Evolutionary conservation across 2,329 filamentous ascomycete genomes (phyloP).

Genomic region (Trichoderma sp.): DNA sequence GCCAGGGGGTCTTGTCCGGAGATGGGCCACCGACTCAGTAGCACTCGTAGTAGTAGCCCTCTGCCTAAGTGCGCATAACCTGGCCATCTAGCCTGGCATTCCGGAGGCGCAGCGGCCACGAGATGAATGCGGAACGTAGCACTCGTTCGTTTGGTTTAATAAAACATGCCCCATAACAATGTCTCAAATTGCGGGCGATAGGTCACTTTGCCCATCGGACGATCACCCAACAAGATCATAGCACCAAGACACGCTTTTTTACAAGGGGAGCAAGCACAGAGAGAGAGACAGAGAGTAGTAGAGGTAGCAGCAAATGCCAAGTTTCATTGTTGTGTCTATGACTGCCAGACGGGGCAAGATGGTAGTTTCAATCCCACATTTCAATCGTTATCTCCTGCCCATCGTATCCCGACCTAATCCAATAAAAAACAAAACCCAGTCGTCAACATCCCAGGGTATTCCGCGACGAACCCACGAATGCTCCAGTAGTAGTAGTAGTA

Average conservation of each 20-base stretch:
- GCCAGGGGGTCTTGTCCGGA: neutral
- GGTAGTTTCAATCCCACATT: conserved; percentile 17
- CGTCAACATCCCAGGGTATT: conserved; percentile 24
- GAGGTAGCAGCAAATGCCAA: neutral
- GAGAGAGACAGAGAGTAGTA: neutral
- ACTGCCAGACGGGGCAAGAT: conserved; percentile 8
- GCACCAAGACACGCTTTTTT: neutral
- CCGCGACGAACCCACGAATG: conserved; percentile 22
- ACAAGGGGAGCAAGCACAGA: neutral
- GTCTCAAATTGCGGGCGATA: conserved; percentile 22
- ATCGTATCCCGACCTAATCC: conserved; percentile 5
- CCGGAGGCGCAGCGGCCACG: conserved; percentile 14
- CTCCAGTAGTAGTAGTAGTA: conserved; percentile 17
- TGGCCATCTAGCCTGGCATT: neutral
- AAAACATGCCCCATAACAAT: conserved; percentile 16
- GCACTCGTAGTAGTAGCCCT: neutral
- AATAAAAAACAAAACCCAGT: neutral
- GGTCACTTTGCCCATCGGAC: conserved; percentile 22
- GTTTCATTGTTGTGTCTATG: conserved; percentile 19
- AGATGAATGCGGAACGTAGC: conserved; percentile 18
- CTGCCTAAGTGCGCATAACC: neutral
- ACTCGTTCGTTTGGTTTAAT: conserved; percentile 13
- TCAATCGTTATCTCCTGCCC: conserved; percentile 20
- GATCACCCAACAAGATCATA: conserved; percentile 20
- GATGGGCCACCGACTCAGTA: neutral